These are phyloP conservation scores for Volvox africanus DNA, from an alignment of 139 green algal species.

Conservation along the genomic window DNA sequence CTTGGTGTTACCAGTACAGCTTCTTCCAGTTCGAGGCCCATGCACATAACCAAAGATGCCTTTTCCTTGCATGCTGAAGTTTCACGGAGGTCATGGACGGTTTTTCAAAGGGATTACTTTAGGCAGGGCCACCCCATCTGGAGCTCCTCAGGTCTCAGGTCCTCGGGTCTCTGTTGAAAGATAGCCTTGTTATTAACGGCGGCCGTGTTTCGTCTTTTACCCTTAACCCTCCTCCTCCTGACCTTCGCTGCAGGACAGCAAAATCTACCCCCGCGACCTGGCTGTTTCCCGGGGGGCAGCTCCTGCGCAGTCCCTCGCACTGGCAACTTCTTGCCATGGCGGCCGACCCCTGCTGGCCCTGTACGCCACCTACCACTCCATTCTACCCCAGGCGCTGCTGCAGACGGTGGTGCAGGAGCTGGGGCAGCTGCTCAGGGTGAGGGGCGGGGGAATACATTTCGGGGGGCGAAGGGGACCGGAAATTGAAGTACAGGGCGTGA, in stretches of 20 bases:
- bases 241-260: conserved; percentile 22
- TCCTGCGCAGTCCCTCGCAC: conserved; percentile 34
- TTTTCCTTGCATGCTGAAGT: too few relatives aligned
- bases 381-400: conserved; percentile 44
- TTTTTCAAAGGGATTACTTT: too few relatives aligned
- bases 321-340: conserved; percentile 1
- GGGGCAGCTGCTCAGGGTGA: conserved; percentile 43
- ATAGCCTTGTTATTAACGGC: too few relatives aligned
- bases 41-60: too few relatives aligned
- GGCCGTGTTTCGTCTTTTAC: too few relatives aligned
- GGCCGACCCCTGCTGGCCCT: conserved; percentile 34
- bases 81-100: too few relatives aligned
- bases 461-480: background rate
- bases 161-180: too few relatives aligned
- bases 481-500: background rate
- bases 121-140: too few relatives aligned
- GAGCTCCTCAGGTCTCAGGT: too few relatives aligned
- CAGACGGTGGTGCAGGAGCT: conserved; percentile 48
- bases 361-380: conserved; percentile 40
- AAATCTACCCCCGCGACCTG: conserved; percentile 32
- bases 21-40: too few relatives aligned
- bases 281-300: background rate
- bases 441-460: background rate
- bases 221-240: too few relatives aligned
- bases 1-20: too few relatives aligned